phyloP scores from a whole-genome alignment of 495 filamentous ascomycete genomes.

The Talaromyces proteolyticus region DNA sequence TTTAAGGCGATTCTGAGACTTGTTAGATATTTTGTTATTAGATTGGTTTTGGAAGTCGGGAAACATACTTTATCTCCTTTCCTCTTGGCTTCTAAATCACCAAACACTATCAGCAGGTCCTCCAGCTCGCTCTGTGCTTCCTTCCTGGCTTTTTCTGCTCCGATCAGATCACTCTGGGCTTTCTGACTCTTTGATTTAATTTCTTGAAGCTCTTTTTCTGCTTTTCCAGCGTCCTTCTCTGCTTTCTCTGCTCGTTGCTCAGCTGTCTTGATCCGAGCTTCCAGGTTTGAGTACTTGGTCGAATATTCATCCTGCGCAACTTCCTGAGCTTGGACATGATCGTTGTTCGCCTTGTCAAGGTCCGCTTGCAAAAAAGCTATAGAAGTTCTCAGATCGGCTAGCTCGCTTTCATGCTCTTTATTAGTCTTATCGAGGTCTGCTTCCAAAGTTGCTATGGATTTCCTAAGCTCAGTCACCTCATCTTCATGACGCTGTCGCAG shows the following conservation, averaged over 20 bases:
- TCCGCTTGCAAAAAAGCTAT: slow-evolving; percentile 53
- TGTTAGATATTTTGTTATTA: slow-evolving; percentile 18
- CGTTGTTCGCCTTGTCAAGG: slow-evolving; percentile 47
- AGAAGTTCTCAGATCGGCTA: slow-evolving; percentile 54
- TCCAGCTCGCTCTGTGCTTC: slow-evolving; percentile 68
- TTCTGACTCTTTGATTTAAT: slow-evolving; percentile 9
- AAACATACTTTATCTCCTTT: slow-evolving; percentile 68
- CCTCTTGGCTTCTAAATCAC: slow-evolving; percentile 83
- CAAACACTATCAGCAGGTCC: slow-evolving; percentile 80
- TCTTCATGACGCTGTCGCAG: slow-evolving; percentile 49
- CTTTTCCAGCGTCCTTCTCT: slow-evolving; percentile 13
- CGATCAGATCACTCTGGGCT: slow-evolving; percentile 22
- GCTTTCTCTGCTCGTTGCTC: slow-evolving; percentile 31
- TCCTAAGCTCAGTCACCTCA: slow-evolving; percentile 57
- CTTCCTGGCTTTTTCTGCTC: slow-evolving; percentile 61
- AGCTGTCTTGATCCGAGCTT: slow-evolving; percentile 28
- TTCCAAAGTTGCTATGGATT: slow-evolving; percentile 52
- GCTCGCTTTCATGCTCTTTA: slow-evolving; percentile 56
- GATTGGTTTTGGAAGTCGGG: not conserved
- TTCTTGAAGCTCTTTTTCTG: slow-evolving; percentile 13
- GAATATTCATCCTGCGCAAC: slow-evolving; percentile 49
- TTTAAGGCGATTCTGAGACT: slow-evolving; percentile 60
- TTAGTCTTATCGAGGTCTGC: slow-evolving; percentile 52
- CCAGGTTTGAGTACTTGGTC: slow-evolving; percentile 41
- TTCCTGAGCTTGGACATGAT: slow-evolving; percentile 54